Percentiles rank a stretch among this genome's conserved stretches.
These are phyloP conservation scores for Cercophora scortea DNA, from an alignment of 495 filamentous ascomycete genomes.

Conservation along the genomic window DNA sequence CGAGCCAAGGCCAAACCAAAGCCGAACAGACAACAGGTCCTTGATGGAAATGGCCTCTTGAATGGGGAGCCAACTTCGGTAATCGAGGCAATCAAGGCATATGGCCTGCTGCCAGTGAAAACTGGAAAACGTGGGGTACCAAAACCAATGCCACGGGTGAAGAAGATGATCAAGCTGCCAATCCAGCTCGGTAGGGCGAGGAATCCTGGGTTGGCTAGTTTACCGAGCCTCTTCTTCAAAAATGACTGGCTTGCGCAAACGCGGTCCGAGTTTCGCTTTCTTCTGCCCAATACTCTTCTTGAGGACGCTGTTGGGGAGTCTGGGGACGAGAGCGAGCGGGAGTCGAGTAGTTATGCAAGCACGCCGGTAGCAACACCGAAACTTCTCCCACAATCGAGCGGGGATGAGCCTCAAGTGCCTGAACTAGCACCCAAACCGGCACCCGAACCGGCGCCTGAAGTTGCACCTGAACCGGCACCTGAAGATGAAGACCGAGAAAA, in stretches of 20 bases:
- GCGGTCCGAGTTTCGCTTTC: constrained; percentile 5
- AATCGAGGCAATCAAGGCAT: constrained; percentile 22
- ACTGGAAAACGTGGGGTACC: constrained; percentile 6
- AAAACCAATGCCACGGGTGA: not conserved
- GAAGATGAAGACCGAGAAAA: not conserved
- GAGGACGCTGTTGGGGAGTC: not conserved
- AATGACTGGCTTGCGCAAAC: not conserved
- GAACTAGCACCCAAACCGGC: too few relatives aligned
- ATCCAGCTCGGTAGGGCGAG: constrained; percentile 13
- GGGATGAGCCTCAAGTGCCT: too few relatives aligned
- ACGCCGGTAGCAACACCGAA: too few relatives aligned
- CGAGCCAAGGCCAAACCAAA: not conserved
- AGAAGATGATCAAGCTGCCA: constrained; percentile 14
- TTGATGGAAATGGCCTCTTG: not conserved
- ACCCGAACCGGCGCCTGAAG: too few relatives aligned
- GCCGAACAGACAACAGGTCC: not conserved
- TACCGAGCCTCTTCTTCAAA: constrained; percentile 18
- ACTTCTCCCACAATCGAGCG: too few relatives aligned
- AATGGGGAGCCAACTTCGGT: constrained; percentile 14
- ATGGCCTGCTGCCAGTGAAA: constrained; percentile 17
- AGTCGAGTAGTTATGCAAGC: too few relatives aligned
- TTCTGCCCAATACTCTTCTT: constrained; percentile 21
- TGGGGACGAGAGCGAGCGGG: too few relatives aligned
- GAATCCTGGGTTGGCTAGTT: constrained; percentile 23
- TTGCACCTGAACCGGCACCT: not conserved